These are phyloP conservation scores for Scenedesmus sp. DNA, from an alignment of 163 green algal genomes.

Conservation along the genomic window DNA sequence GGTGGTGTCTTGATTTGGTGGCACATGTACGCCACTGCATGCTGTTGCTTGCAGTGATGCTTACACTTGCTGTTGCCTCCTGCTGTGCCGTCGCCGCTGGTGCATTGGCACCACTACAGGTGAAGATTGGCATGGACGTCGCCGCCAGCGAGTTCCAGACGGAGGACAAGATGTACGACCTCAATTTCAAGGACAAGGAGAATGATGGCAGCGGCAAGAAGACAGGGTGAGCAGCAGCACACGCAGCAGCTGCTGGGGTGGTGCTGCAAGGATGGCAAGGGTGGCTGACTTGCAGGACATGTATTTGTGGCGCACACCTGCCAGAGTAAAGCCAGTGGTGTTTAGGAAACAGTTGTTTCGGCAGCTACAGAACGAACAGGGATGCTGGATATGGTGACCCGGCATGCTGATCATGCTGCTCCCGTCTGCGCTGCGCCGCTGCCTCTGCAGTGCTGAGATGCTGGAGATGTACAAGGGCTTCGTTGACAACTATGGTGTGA, in stretches of 20 bases:
- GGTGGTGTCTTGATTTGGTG: no score
- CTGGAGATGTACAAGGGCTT: slow-evolving; percentile 95
- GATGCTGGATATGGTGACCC: no score
- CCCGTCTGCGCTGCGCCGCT: neutral
- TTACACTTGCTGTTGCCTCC: neutral
- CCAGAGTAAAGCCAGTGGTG: neutral
- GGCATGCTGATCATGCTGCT: neutral
- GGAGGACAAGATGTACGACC: slow-evolving; percentile 97
- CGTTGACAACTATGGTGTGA: slow-evolving; percentile 93
- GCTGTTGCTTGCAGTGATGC: no score
- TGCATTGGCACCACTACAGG: slow-evolving; percentile 72
- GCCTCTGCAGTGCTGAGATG: slow-evolving; percentile 82
- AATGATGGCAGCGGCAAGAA: slow-evolving; percentile 95
- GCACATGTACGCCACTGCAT: no score
- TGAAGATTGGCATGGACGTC: slow-evolving; percentile 99
- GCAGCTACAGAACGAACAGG: no score
- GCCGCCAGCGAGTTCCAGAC: slow-evolving; percentile 97
- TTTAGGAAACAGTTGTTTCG: neutral
- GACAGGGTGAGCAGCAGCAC: slow-evolving; percentile 68
- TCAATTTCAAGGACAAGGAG: slow-evolving; percentile 97
- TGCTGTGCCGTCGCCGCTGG: neutral
- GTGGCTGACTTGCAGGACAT: neutral
- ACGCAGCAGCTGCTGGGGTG: neutral
- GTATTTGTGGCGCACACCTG: neutral
- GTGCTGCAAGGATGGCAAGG: neutral